Percentiles rank a stretch among this genome's conserved stretches.
Conservation (phyloP, 2,329 filamentous ascomycete genomes). For the Colletotrichum sp. region DNA sequence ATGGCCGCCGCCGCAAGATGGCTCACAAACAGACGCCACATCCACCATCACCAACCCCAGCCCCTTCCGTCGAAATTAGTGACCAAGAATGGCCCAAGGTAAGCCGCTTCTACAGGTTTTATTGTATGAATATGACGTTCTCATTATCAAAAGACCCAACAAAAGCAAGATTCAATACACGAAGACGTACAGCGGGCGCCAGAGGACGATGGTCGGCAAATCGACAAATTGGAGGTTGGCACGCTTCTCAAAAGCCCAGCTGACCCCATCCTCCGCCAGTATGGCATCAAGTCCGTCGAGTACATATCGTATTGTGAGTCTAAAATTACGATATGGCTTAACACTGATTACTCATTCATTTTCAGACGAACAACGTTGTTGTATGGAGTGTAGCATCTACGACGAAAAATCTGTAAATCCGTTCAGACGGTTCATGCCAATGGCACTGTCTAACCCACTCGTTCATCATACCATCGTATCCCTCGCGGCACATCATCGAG, state of each 20-base stretch:
- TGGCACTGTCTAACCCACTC: neutral
- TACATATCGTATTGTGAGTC: neutral
- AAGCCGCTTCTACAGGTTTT: neutral
- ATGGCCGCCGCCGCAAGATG: neutral
- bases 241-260: neutral
- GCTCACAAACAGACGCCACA: neutral
- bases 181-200: neutral
- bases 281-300: neutral
- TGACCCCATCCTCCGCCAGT: neutral
- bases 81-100: neutral
- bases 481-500: neutral
- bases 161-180: accelerated
- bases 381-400: neutral
- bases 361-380: neutral
- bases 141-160: accelerated
- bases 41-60: neutral
- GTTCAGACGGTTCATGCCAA: neutral
- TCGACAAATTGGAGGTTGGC: neutral
- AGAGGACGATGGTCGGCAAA: neutral
- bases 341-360: neutral
- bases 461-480: neutral
- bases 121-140: neutral
- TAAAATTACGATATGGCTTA: neutral
- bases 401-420: neutral
- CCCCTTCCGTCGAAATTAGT: neutral